Percentiles rank a stretch among this genome's conserved stretches.
Conservation (phyloP, 2,329 filamentous ascomycete species). For the Microsporum canis region DNA sequence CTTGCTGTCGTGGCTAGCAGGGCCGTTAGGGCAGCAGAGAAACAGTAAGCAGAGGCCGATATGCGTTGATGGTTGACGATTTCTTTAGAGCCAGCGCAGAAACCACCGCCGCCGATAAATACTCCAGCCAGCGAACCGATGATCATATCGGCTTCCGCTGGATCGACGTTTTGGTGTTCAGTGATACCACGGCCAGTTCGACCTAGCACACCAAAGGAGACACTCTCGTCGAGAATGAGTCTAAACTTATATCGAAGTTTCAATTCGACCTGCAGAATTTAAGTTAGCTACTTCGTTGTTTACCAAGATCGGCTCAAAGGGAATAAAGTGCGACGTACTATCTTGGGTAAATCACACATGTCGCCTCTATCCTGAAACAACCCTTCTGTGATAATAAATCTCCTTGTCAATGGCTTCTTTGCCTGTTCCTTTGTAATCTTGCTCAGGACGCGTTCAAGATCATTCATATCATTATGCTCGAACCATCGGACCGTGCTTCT, state of each 20-base stretch:
- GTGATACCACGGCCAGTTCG: slow-evolving; percentile 84
- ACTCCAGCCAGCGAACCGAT: slow-evolving; percentile 84
- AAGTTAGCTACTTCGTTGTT: neutral
- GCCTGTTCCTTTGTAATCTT: slow-evolving; percentile 80
- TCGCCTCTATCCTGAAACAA: slow-evolving; percentile 87
- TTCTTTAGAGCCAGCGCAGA: slow-evolving; percentile 83
- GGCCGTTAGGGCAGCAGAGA: slow-evolving; percentile 85
- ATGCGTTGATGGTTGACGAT: slow-evolving; percentile 96
- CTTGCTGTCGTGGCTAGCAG: slow-evolving; percentile 92
- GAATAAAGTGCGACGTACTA: slow-evolving; percentile 45
- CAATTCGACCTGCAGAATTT: slow-evolving; percentile 57
- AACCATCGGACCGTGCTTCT: slow-evolving; percentile 88
- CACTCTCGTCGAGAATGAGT: slow-evolving; percentile 92
- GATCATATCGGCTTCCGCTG: slow-evolving; percentile 91
- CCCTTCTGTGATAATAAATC: slow-evolving; percentile 93
- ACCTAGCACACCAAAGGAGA: slow-evolving; percentile 91
- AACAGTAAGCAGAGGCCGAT: slow-evolving; percentile 83
- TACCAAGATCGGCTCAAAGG: neutral
- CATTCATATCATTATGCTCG: slow-evolving; percentile 91
- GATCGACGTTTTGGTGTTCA: slow-evolving; percentile 92
- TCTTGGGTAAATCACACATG: slow-evolving; percentile 68
- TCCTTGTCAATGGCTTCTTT: slow-evolving; percentile 74
- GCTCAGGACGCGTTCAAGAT: slow-evolving; percentile 73
- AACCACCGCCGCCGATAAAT: slow-evolving; percentile 84
- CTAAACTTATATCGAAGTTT: slow-evolving; percentile 97